Base-by-base conservation (phyloP, 306 rosid genomes). In the Acacia confusa region DNA sequence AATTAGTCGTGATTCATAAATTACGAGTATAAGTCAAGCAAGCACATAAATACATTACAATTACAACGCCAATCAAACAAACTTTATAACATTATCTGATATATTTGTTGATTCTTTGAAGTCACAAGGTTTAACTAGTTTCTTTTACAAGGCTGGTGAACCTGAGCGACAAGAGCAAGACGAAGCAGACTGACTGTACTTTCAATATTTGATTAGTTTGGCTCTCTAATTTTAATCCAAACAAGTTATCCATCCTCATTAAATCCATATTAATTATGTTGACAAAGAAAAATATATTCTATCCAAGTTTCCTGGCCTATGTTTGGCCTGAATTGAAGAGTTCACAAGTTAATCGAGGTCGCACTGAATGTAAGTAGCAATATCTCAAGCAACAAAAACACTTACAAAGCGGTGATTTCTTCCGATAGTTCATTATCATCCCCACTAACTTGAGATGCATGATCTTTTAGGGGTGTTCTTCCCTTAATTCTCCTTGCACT, bases 371-470 rank as follows among this genome's bases (percentile, higher is more conserved):
- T 55, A 52, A 16, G 75, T 27, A 30, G 45, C 82, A 72, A 75
- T 60, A 17, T 38, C 30, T 45, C 60, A 60, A 57, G 81, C 70
- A 84, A 65, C 52, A 60, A 80, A 78, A 63, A 28, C 66, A 44
- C 92, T 85, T 90, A 95, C 97, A 95, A 57, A 79, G 97, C 99
- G 25, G 99, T 95, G 65, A 95, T 89, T 84, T 95, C 99, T 76
- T 95, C 97, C 36, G 97, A 82, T n/a, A 95, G 95, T 9, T 95
- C 94, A 73, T 77, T 78, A 48, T 91, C 93, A 45, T 85, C 89
- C 47, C 15, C 30, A 27, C 67, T 76, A 34, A 24, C 84, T 61
- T 70, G 84, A 76, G 91, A 88, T 16, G 72, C 78, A 34, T 87
- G 85, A 60, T 94, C 98, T 65, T 91, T 94, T 83, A 77, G 81